These are phyloP conservation scores for Coniferiporia sulphurascens DNA, from an alignment of 1,284 basidiomycete species.

Conservation along the genomic window DNA sequence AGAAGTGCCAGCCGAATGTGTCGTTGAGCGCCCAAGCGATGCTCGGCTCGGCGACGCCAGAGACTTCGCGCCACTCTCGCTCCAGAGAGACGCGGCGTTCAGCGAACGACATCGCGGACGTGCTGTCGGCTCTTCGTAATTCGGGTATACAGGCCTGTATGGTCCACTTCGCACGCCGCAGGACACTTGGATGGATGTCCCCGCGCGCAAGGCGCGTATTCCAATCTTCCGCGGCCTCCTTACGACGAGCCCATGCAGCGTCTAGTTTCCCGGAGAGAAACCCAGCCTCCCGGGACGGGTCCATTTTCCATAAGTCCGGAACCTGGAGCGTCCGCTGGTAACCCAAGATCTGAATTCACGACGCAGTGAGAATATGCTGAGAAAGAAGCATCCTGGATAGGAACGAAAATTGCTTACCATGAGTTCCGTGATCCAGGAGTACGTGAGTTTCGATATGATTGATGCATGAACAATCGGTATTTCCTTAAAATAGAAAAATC, in stretches of 20 bases:
- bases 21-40: slow-evolving; percentile 70
- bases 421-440: slow-evolving; percentile 62
- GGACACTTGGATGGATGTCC: slow-evolving; percentile 37
- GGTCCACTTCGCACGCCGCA: slow-evolving; percentile 41
- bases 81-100: slow-evolving; percentile 36
- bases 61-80: slow-evolving; percentile 44
- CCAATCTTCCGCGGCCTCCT: slow-evolving; percentile 46
- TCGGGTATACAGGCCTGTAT: slow-evolving; percentile 30
- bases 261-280: slow-evolving; percentile 46
- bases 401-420: slow-evolving; percentile 42
- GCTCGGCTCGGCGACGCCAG: slow-evolving; percentile 47
- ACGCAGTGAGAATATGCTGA: neutral
- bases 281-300: slow-evolving; percentile 46
- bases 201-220: slow-evolving; percentile 48
- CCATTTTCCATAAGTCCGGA: slow-evolving; percentile 70
- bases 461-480: slow-evolving; percentile 57
- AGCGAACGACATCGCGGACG: neutral
- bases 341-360: slow-evolving; percentile 39
- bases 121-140: neutral
- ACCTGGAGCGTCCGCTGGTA: slow-evolving; percentile 71
- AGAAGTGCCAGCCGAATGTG: slow-evolving; percentile 62
- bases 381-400: too few relatives aligned
- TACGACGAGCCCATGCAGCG: slow-evolving; percentile 44
- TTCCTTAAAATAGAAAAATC: slow-evolving; percentile 28
- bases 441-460: slow-evolving; percentile 55